These are phyloP conservation scores for Meyerozyma sp. DNA, from an alignment of 1,139 yeast species.

Conservation along the genomic window DNA sequence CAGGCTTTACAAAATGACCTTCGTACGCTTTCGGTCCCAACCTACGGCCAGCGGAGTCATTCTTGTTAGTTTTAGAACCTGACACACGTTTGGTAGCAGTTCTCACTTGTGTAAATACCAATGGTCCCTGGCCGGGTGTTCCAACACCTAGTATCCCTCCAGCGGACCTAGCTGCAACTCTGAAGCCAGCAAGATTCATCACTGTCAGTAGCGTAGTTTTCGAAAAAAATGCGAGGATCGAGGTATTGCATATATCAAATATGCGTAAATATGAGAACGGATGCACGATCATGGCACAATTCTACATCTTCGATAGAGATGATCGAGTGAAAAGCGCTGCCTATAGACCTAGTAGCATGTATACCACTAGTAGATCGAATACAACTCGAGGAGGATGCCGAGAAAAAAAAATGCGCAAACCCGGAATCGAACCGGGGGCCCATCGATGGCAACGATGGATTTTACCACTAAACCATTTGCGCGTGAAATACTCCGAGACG, in stretches of 20 bases:
- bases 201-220: neutral
- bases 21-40: slow-evolving; percentile 88
- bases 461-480: slow-evolving; percentile 17
- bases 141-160: neutral
- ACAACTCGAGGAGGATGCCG: neutral
- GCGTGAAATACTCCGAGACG: slow-evolving; percentile 48
- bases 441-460: slow-evolving; percentile 16
- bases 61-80: slow-evolving; percentile 88
- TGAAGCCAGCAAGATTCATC: neutral
- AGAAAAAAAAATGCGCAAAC: slow-evolving; percentile 13
- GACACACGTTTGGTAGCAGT: slow-evolving; percentile 91
- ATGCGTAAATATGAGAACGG: neutral
- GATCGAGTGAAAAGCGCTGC: too few relatives aligned
- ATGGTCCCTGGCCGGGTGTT: neutral
- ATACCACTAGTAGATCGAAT: neutral
- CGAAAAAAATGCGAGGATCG: too few relatives aligned
- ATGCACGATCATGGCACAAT: too few relatives aligned
- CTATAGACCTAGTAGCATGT: too few relatives aligned
- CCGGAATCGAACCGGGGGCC: slow-evolving; percentile 17
- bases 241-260: neutral
- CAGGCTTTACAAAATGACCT: slow-evolving; percentile 60
- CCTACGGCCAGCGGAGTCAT: slow-evolving; percentile 93
- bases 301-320: too few relatives aligned
- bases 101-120: slow-evolving; percentile 51
- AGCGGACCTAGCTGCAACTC: neutral